These are phyloP conservation scores for Pythium apleroticum DNA, from an alignment of 352 stramenopile species.

Conservation along the genomic window DNA sequence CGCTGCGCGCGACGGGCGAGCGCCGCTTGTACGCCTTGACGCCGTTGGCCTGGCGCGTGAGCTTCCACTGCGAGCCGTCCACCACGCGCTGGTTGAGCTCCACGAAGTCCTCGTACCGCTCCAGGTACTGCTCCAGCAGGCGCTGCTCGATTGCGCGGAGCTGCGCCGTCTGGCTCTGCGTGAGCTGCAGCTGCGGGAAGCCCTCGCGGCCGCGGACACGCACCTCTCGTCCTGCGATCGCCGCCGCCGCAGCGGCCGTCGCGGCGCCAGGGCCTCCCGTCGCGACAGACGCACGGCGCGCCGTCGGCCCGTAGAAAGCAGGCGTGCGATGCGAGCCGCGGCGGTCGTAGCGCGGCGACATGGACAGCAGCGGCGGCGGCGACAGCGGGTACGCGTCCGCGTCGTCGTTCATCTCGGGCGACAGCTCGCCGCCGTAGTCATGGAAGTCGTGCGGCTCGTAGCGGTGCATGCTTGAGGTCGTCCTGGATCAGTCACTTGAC, in stretches of 20 bases:
- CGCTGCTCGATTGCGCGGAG: conserved; percentile 45
- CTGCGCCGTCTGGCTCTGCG: conserved; percentile 36
- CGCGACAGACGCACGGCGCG: neutral
- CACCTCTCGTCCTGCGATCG: neutral
- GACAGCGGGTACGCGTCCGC: neutral
- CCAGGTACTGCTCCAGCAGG: conserved; percentile 49
- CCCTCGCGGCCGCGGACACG: conserved; percentile 7
- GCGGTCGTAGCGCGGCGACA: conserved; percentile 12
- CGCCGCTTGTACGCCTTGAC: conserved; percentile 51
- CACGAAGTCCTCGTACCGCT: conserved; percentile 49
- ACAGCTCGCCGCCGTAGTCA: neutral
- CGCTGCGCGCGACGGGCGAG: neutral
- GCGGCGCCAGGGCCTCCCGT: neutral
- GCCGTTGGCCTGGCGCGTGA: conserved; percentile 44
- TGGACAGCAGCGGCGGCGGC: conserved; percentile 11
- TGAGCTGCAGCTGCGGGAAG: conserved; percentile 38
- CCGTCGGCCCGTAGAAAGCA: conserved; percentile 12
- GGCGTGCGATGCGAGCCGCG: neutral
- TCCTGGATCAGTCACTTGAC: neutral
- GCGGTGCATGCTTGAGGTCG: neutral
- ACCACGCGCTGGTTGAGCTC: conserved; percentile 19
- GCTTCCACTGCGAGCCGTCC: conserved; percentile 38
- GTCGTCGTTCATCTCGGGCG: neutral
- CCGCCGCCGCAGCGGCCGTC: neutral
- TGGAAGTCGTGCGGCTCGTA: neutral